These are phyloP conservation scores for Cucumis hystrix DNA, from an alignment of 306 rosid species.

Conservation along the genomic window DNA sequence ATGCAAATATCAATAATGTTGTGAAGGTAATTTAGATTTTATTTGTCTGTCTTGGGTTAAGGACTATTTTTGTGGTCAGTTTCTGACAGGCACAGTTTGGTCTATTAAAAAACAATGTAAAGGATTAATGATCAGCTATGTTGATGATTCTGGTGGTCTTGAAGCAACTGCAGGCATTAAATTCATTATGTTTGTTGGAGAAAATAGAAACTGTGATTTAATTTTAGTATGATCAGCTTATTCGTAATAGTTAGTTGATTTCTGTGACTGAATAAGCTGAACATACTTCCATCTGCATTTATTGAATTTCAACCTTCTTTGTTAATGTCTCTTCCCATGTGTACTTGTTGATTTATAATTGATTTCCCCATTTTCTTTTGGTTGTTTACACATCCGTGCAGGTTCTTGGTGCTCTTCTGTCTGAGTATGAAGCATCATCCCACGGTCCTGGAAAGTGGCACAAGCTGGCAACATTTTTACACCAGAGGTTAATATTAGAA, in stretches of 20 bases:
- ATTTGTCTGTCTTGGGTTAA: background rate
- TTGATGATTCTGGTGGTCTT: background rate
- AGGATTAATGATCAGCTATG: background rate
- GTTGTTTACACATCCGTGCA: slow-evolving; percentile 17
- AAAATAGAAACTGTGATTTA: background rate
- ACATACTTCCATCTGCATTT: background rate
- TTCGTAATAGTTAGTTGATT: background rate
- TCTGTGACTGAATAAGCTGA: background rate
- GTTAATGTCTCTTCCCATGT: background rate
- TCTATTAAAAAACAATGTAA: background rate
- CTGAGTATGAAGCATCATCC: slow-evolving; percentile 60
- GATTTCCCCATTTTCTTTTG: background rate
- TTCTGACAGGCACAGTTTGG: background rate
- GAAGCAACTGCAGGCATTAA: background rate
- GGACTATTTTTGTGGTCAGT: background rate
- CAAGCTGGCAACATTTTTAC: slow-evolving; percentile 57
- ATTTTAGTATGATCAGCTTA: too few relatives aligned
- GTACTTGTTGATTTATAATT: background rate
- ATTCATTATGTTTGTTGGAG: background rate
- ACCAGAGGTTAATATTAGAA: slow-evolving; percentile 52
- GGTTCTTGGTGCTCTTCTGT: slow-evolving; percentile 84
- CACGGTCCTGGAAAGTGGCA: slow-evolving; percentile 94
- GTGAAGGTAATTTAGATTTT: slow-evolving; percentile 38
- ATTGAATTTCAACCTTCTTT: background rate
- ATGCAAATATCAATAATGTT: slow-evolving; percentile 62